These are phyloP conservation scores for Tetrapyrgos nigripes DNA, from an alignment of 1,284 basidiomycete species.

Conservation along the genomic window DNA sequence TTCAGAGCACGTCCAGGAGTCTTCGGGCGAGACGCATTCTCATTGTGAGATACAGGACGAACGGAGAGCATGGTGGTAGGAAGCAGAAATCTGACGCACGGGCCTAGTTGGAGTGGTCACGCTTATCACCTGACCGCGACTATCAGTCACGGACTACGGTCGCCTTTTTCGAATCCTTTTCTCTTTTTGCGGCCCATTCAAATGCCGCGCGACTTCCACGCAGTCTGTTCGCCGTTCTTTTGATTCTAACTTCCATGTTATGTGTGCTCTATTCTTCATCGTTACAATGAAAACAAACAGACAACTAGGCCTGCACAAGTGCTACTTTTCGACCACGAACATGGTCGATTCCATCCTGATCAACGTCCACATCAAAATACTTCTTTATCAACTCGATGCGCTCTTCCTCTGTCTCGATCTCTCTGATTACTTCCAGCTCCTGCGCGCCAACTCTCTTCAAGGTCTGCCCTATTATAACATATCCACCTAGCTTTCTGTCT, in stretches of 20 bases:
- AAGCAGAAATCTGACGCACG: neutral
- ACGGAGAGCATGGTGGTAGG: slow-evolving; percentile 14
- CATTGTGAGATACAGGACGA: slow-evolving; percentile 14
- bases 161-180: too few species aligned
- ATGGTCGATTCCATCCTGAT: slow-evolving; percentile 25
- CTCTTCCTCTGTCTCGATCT: slow-evolving; percentile 35
- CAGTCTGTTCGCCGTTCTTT: too few species aligned
- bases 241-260: too few species aligned
- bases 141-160: too few species aligned
- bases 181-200: too few species aligned
- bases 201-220: too few species aligned
- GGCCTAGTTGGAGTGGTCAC: neutral
- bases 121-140: neutral
- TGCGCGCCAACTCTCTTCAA: slow-evolving; percentile 33
- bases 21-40: slow-evolving; percentile 12
- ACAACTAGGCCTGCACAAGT: too few species aligned
- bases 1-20: slow-evolving; percentile 23
- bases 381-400: slow-evolving; percentile 38
- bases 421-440: slow-evolving; percentile 28
- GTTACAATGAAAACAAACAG: too few species aligned
- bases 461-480: slow-evolving; percentile 30
- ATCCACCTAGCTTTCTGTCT: neutral
- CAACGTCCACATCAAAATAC: slow-evolving; percentile 35
- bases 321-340: slow-evolving; percentile 27
- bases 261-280: too few species aligned